A percentile compares a stretch with the other conserved stretches of the same genome.
phyloP scores from a whole-genome alignment of 202 grass and related monocot genomes.

The Carex arenaria region DNA sequence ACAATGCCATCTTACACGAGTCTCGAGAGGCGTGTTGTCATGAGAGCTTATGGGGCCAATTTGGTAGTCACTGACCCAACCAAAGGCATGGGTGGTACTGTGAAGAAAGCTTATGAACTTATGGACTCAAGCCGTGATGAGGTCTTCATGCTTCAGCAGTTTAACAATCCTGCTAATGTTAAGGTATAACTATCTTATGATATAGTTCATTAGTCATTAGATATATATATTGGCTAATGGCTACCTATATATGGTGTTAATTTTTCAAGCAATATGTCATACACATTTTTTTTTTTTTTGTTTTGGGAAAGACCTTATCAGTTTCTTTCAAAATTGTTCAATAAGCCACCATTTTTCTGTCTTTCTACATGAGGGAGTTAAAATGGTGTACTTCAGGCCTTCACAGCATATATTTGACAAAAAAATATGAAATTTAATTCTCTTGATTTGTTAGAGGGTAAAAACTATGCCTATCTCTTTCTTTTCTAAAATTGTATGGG shows the following conservation, averaged over 20 bases:
- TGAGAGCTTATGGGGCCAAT: slow-evolving; percentile 67
- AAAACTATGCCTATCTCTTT: background rate
- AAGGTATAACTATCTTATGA: slow-evolving; percentile 35
- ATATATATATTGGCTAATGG: background rate
- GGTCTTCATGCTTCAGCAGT: slow-evolving; percentile 84
- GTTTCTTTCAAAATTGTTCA: background rate
- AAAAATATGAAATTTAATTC: background rate
- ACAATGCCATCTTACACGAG: slow-evolving; percentile 94
- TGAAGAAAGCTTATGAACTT: slow-evolving; percentile 70
- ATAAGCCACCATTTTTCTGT: background rate
- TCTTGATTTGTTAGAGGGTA: slow-evolving; percentile 4
- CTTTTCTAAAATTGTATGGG: background rate
- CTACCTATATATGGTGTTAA: background rate
- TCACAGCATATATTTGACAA: background rate
- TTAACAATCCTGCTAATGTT: slow-evolving; percentile 93
- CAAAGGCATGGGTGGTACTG: slow-evolving; percentile 90
- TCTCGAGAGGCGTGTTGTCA: slow-evolving; percentile 71
- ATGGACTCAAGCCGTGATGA: slow-evolving; percentile 55
- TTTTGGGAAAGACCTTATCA: background rate
- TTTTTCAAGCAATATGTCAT: background rate
- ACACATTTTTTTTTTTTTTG: background rate
- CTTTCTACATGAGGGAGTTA: background rate
- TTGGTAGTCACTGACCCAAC: slow-evolving; percentile 76
- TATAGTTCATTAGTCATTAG: background rate
- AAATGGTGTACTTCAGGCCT: background rate